A percentile compares a stretch with the other conserved stretches of the same genome.
These are phyloP conservation scores for Trichoderma sp. DNA, from an alignment of 2,329 filamentous ascomycete species.

Conservation along the genomic window DNA sequence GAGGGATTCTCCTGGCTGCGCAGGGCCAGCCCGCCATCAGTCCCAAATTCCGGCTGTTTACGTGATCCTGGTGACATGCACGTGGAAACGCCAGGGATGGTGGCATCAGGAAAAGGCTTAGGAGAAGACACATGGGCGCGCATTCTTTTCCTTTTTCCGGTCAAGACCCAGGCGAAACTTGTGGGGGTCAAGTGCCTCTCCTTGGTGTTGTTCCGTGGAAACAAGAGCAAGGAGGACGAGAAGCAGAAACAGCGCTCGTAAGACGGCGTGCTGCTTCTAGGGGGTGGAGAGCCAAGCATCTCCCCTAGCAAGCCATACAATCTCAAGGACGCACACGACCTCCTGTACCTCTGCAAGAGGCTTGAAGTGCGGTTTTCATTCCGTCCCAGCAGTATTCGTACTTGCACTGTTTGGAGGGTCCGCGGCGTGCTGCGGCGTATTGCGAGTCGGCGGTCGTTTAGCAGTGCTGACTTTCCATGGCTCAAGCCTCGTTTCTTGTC, in stretches of 20 bases:
- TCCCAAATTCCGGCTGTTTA: constrained; percentile 14
- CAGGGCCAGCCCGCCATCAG: constrained; percentile 6
- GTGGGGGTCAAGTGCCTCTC: constrained; percentile 1
- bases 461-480: not conserved
- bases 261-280: not conserved
- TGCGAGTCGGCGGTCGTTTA: not conserved
- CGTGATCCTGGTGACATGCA: constrained; percentile 18
- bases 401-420: not conserved
- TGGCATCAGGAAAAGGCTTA: not conserved
- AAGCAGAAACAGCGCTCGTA: not conserved
- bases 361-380: constrained; percentile 2
- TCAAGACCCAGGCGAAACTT: not conserved
- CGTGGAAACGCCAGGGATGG: constrained; percentile 19
- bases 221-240: not conserved
- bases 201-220: not conserved
- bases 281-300: not conserved
- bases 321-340: not conserved
- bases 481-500: not conserved
- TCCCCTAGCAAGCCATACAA: not conserved
- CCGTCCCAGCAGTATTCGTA: not conserved
- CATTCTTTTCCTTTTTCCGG: constrained; percentile 21
- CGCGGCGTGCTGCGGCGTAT: not conserved
- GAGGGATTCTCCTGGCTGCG: constrained; percentile 18
- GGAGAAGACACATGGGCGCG: constrained; percentile 7
- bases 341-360: not conserved